These are phyloP conservation scores for Thymus mandschuricus DNA, from an alignment of 257 asterid genomes.

Conservation along the genomic window DNA sequence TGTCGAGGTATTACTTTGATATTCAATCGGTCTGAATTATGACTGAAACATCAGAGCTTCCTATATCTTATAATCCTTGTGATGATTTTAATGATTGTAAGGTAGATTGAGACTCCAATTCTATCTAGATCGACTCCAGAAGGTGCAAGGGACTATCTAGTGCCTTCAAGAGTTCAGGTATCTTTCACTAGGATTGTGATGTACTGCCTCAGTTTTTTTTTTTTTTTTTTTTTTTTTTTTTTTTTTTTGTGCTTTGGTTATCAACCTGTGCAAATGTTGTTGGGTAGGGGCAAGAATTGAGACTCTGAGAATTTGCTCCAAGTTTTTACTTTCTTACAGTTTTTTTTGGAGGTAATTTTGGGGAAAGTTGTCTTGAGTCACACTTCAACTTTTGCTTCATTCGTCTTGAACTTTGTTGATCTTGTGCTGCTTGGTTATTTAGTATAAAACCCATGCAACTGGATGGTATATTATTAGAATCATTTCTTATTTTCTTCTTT, in stretches of 20 bases:
- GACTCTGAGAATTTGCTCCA: conserved; percentile 8
- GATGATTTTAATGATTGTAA: conserved; percentile 81
- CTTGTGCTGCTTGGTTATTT: conserved; percentile 7
- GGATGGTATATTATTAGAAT: not conserved
- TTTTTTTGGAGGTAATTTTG: conserved; percentile 13
- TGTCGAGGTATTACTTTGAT: conserved; percentile 75
- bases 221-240: not conserved
- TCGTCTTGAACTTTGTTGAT: conserved; percentile 4
- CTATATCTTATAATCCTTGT: conserved; percentile 32
- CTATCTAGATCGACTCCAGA: conserved; percentile 99
- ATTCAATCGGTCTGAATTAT: conserved; percentile 19
- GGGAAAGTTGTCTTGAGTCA: conserved; percentile 3
- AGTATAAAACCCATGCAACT: not conserved
- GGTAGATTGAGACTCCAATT: conserved; percentile 99
- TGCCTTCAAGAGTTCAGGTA: conserved; percentile 99
- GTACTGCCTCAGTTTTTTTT: not conserved
- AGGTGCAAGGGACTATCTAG: conserved; percentile 99
- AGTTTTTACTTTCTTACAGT: not conserved
- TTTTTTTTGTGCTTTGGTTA: not conserved
- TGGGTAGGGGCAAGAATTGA: not conserved
- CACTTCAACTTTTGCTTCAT: not conserved
- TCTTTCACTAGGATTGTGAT: conserved; percentile 8
- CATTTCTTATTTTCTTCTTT: not conserved
- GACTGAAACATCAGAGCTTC: conserved; percentile 20
- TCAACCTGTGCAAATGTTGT: conserved; percentile 17